Evolutionary conservation across 179 eudicot species (phyloP).

Genomic region (Spinacia oleracea): DNA sequence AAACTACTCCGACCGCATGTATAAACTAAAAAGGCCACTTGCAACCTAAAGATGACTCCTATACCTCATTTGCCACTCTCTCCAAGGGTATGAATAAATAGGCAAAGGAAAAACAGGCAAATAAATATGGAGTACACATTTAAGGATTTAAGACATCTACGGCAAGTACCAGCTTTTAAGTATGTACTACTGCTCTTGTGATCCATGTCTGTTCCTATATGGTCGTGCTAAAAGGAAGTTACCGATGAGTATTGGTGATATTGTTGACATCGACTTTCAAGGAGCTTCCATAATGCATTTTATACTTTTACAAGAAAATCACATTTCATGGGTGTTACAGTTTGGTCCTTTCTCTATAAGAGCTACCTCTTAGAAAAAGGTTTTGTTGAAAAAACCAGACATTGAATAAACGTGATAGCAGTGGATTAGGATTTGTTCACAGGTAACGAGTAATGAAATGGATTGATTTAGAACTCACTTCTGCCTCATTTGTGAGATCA

Average conservation of each 20-base stretch:
- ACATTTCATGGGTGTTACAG: background rate
- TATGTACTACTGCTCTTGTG: background rate
- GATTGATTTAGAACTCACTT: constrained; percentile 44
- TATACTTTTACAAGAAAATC: background rate
- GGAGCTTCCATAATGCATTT: constrained; percentile 1
- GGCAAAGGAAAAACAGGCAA: background rate
- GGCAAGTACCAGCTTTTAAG: background rate
- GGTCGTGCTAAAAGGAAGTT: background rate
- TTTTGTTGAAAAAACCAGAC: background rate
- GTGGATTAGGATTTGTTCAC: background rate
- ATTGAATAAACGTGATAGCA: background rate
- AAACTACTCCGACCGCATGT: background rate
- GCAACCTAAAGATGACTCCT: background rate
- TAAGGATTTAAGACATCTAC: background rate
- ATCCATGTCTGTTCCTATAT: background rate
- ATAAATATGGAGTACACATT: background rate
- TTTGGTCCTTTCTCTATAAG: background rate
- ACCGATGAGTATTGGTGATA: background rate
- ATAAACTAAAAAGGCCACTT: background rate
- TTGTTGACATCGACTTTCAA: background rate
- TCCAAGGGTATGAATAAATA: background rate
- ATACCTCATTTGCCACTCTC: background rate
- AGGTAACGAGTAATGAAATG: background rate
- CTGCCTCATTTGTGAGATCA: constrained; percentile 64
- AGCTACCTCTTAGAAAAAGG: background rate